Evolutionary conservation across 2,329 filamentous ascomycete species (phyloP).

Genomic region (Escovopsis weberi): DNA sequence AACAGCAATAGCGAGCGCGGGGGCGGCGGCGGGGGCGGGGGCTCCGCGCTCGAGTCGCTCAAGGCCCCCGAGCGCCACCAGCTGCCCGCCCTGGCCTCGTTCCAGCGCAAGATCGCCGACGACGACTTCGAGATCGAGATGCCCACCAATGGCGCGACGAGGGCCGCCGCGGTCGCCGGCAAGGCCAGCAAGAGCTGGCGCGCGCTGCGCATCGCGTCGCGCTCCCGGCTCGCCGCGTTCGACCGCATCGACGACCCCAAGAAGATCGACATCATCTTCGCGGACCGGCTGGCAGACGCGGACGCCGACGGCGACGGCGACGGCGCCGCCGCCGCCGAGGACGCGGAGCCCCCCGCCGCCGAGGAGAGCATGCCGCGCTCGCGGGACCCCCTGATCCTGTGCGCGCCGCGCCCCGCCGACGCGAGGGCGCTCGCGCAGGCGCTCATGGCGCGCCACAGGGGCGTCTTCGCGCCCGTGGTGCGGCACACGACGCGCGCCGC

Average conservation of each 20-base stretch:
- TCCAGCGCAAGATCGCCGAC: conserved; percentile 58
- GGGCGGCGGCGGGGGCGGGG: conserved; percentile 37
- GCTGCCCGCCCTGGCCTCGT: conserved; percentile 54
- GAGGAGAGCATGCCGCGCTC: conserved; percentile 30
- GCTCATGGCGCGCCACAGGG: conserved; percentile 48
- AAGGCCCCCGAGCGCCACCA: conserved; percentile 50
- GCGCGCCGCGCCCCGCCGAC: no score
- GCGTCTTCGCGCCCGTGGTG: conserved; percentile 46
- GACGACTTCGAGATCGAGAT: conserved; percentile 81
- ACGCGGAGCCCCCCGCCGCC: conserved; percentile 15
- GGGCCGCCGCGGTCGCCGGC: conserved; percentile 43
- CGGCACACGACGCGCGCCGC: conserved; percentile 40
- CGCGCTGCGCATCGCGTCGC: conserved; percentile 65
- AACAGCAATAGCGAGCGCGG: no score
- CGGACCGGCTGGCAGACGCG: conserved; percentile 22
- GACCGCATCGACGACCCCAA: conserved; percentile 79
- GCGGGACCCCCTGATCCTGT: conserved; percentile 44
- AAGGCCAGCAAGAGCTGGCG: conserved; percentile 89
- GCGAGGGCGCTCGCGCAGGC: conserved; percentile 34
- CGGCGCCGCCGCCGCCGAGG: conserved; percentile 13
- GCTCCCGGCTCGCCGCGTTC: conserved; percentile 59
- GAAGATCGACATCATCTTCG: conserved; percentile 46
- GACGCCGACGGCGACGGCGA: conserved; percentile 22
- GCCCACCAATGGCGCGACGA: conserved; percentile 48
- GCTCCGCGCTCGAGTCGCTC: conserved; percentile 51